Evolutionary conservation across 1,284 basidiomycete species (phyloP).

Genomic region (Cutaneotrichosporon sp.): DNA sequence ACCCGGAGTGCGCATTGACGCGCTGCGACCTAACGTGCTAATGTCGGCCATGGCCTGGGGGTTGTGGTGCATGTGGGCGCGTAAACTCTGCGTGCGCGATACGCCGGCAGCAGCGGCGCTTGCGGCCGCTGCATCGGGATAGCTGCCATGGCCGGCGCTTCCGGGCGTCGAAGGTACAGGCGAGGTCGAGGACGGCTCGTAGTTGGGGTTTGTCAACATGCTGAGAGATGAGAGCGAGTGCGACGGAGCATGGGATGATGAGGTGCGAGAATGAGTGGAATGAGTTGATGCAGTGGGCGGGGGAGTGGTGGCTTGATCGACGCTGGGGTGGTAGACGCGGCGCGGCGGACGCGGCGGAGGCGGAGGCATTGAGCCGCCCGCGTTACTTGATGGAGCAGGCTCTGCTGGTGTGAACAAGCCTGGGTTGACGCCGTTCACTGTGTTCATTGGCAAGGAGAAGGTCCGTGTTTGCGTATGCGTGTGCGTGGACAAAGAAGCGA

Average conservation of each 20-base stretch:
- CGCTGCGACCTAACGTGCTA: slow-evolving; percentile 32
- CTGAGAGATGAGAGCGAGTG: slow-evolving; percentile 40
- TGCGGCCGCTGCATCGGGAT: not conserved
- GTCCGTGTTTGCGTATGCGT: not conserved
- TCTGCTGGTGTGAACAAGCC: slow-evolving; percentile 18
- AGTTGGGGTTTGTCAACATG: slow-evolving; percentile 20
- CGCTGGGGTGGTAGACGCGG: slow-evolving; percentile 25
- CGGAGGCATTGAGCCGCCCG: slow-evolving; percentile 11
- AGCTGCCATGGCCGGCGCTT: slow-evolving; percentile 7
- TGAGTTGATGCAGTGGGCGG: slow-evolving; percentile 14
- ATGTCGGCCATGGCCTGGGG: slow-evolving; percentile 25
- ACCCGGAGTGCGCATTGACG: slow-evolving; percentile 34
- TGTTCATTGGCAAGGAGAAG: not conserved
- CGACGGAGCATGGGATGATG: slow-evolving; percentile 25
- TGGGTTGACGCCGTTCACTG: slow-evolving; percentile 17
- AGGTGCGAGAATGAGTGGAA: slow-evolving; percentile 27
- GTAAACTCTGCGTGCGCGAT: slow-evolving; percentile 41
- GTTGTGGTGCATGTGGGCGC: slow-evolving; percentile 29
- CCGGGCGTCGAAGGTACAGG: slow-evolving; percentile 11
- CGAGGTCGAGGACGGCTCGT: slow-evolving; percentile 9
- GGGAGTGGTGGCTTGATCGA: slow-evolving; percentile 15
- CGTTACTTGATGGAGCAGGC: not conserved
- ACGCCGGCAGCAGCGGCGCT: slow-evolving; percentile 21
- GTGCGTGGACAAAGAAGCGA: not conserved
- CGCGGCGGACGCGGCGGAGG: slow-evolving; percentile 41